Base-by-base conservation (phyloP, 495 filamentous ascomycete genomes). In the Penicillium pancosmium region DNA sequence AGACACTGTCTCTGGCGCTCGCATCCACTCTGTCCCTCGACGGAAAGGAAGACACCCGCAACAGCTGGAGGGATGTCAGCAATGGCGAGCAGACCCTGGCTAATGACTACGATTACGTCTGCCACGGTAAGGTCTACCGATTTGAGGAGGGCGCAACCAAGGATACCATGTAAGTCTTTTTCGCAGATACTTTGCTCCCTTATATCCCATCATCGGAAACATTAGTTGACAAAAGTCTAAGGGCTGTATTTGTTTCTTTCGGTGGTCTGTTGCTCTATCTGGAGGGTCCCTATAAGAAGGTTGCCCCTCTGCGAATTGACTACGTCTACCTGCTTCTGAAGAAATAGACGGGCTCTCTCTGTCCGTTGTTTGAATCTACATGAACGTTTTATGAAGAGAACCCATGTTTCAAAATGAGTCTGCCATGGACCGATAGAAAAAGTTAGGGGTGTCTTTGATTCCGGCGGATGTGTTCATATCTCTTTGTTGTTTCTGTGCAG, bases 21-120 rank as follows among this genome's bases (percentile, higher is more conserved):
- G 91, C 94, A 8, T 88, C 86, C 15, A 92, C 91, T 36, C 82
- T 99, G 44, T 84, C 86, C 31, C 83, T 97, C 38, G 95, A 97
- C 70, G 95, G 95, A 57, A 85, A 82, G 60, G 85, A 88, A 52
- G 87, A 89, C 40, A 67, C 64, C 38, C 75, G 75, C 12, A 68
- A 68, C 11, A 91, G 92, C 46, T 97, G 92, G 92, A 86, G 91
- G 68, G 89, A 92, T 50, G 80, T 87, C 25, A 82, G 79, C 62
- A 80, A 85, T 72, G 87, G 84, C 33, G 91, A 96, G 70, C 76
- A 84, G 51, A 91, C 85, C 11, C 78, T 99, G 40, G 92, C 94
- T 19, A 92, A 98, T 72, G 86, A 90, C 73, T 99, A 86, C 60
- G 95, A 99, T 66, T 99, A 99, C 72, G 94, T 98, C 47, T 97